phyloP scores from a whole-genome alignment of 192 early-diverging fungal species.

The Rhizophagus prolifer region DNA sequence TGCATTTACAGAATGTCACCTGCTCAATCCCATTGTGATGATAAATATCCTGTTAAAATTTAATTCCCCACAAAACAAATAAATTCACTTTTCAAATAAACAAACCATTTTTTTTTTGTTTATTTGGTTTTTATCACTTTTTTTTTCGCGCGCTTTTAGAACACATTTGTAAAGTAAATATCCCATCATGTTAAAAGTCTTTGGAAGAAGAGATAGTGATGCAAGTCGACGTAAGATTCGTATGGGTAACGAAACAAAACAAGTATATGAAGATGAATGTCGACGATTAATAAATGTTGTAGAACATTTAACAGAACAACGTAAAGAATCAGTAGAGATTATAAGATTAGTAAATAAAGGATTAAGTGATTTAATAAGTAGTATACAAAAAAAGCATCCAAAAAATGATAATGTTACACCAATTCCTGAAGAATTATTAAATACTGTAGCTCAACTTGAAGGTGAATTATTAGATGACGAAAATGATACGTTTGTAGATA shows the following conservation, averaged over 20 bases:
- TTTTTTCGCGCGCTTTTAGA: no score
- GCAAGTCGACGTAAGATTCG: not conserved
- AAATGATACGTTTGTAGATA: not conserved
- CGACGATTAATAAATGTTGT: not conserved
- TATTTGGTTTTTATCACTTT: no score
- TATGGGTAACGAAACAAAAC: not conserved
- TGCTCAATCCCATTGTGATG: no score
- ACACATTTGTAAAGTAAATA: not conserved
- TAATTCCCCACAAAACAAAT: no score
- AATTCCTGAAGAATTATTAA: not conserved
- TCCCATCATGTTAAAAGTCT: not conserved
- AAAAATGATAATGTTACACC: not conserved
- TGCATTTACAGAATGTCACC: not conserved
- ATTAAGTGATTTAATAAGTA: not conserved
- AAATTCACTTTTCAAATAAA: no score
- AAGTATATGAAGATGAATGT: conserved; percentile 16
- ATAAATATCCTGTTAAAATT: no score
- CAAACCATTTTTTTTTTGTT: no score
- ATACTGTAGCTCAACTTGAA: not conserved
- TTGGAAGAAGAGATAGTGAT: not conserved
- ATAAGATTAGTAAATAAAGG: not conserved
- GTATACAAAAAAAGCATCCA: conserved; percentile 5
- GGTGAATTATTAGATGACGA: not conserved
- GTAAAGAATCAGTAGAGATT: not conserved
- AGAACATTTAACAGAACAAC: conserved; percentile 14